Percentiles rank a stretch among this genome's conserved stretches.
Evolutionary conservation across 805 yeast species (phyloP).

Genomic region (Teunomyces atbi): DNA sequence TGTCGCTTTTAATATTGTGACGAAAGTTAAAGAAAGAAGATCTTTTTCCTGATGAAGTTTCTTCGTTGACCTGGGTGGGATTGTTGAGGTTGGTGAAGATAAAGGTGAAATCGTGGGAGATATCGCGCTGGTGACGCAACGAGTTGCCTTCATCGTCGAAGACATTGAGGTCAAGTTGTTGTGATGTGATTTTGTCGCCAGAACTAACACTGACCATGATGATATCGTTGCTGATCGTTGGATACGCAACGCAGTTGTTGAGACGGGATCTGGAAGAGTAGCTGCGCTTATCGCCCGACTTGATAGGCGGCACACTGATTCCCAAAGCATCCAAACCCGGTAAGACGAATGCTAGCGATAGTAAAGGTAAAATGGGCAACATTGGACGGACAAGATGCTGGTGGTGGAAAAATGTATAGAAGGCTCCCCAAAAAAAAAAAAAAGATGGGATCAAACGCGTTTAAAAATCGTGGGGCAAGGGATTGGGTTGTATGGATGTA

Average conservation of each 20-base stretch:
- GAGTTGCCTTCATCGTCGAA: constrained; percentile 38
- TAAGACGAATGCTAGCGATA: background rate
- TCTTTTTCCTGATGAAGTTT: background rate
- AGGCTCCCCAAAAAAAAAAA: background rate
- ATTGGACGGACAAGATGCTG: background rate
- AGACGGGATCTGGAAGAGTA: constrained; percentile 31
- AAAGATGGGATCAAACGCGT: background rate
- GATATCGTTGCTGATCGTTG: constrained; percentile 36
- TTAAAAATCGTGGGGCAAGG: background rate
- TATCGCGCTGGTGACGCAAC: constrained; percentile 30
- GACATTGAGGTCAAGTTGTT: constrained; percentile 32
- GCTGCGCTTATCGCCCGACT: constrained; percentile 26
- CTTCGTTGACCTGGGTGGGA: constrained; percentile 19
- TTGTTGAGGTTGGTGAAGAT: constrained; percentile 39
- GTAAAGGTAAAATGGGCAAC: background rate
- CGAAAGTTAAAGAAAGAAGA: constrained; percentile 5
- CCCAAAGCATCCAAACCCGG: constrained; percentile 25
- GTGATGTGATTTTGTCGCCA: constrained; percentile 34
- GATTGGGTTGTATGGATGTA: background rate
- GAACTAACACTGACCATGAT: constrained; percentile 29
- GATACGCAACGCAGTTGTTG: constrained; percentile 35
- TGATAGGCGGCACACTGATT: constrained; percentile 32
- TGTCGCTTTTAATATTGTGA: constrained; percentile 6
- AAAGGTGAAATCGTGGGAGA: constrained; percentile 28
- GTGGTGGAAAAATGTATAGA: background rate